Base-by-base conservation (phyloP, 2,329 filamentous ascomycete species). In the Colletotrichum sp. region DNA sequence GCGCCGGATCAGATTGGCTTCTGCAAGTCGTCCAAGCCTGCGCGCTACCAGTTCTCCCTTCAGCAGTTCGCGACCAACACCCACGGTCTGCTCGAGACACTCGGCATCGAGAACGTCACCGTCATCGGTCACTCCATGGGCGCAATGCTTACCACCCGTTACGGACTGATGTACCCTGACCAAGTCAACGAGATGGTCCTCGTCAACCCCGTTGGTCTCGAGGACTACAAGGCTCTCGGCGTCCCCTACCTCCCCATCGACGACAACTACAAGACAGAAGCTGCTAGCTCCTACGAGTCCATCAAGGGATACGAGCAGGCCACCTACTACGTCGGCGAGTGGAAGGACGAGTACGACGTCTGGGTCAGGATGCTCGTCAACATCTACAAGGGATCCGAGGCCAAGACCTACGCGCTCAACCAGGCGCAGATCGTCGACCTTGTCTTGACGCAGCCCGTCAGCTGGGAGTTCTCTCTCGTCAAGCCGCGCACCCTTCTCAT, bases 291-390 rank as follows among this genome's bases (percentile, higher is more conserved):
- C 36, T 89, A 87, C 79, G 78, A 80, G 4, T 85, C 85, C 16
- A 88, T 90, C 80, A 84, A 83, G 55, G 82, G 78, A 30, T 90
- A 90, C 80, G 84, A 90, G 82, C 85, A 89, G 77, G 78, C 81
- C 7, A 86, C 87, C 18, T 90, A 90, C 81, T 90, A 90, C 79
- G 84, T 86, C 5, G 85, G 85, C 55, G 83, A 85, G 24, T 91
- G 90, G 90, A 81, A 85, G 55, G 79, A 83, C 3, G 83, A 83
- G 12, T 92, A 91, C 81, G 89, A 90, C 77, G 82, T 86, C 15
- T 91, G 89, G 89, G 89, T 90, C 66, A 85, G 86, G 59, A 91
- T 91, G 90, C 85, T 90, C 18, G 84, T 86, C 74, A 87, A 88
- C 71, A 84, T 91, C 67, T 91, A 91, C 82, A 78, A 85, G 69